Base-by-base conservation (phyloP, 1,284 basidiomycete genomes). In the Pterulicium gracile region DNA sequence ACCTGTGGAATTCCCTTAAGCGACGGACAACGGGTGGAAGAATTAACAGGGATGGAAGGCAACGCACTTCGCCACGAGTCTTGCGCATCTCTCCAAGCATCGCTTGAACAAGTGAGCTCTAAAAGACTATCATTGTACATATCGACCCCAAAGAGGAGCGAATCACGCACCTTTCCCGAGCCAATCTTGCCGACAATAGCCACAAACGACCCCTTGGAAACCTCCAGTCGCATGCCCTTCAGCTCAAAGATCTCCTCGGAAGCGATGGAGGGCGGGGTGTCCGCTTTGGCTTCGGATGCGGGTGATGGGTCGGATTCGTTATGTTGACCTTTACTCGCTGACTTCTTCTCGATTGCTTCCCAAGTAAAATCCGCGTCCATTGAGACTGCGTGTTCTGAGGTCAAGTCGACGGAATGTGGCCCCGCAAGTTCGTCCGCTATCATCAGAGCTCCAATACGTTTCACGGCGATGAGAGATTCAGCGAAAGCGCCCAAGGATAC, bases 21-120 rank as follows among this genome's bases (percentile, higher is more conserved):
- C n/a, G n/a, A n/a, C n/a, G n/a, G n/a, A n/a, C n/a, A n/a, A n/a
- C n/a, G n/a, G n/a, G n/a, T n/a, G n/a, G n/a, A n/a, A n/a, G n/a
- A n/a, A n/a, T n/a, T n/a, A n/a, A n/a, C n/a, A n/a, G n/a, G n/a
- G n/a, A n/a, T n/a, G n/a, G n/a, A n/a, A n/a, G n/a, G n/a, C n/a
- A 34, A 15, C 27, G 10, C 15, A 34, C 27, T 15, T 34, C 27
- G 15, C 56, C 56, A 18, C 65, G 50, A 20, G 51, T 54, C 22
- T 61, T 63, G 46, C 55, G 55, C 40, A 64, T 63, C 3, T 51
- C 56, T n/a, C 58, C 63, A 23, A 64, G 60, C 20, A 61, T 10
- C 15, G 27, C 27, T 34, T 34, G 12, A 10, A 34, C 10, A 34
- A 34, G 10, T 10, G 27, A 34, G 15, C 27, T 34, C 27, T 34